Evolutionary conservation across 805 yeast genomes (phyloP).

Genomic region (Metschnikowia vanudenii): DNA sequence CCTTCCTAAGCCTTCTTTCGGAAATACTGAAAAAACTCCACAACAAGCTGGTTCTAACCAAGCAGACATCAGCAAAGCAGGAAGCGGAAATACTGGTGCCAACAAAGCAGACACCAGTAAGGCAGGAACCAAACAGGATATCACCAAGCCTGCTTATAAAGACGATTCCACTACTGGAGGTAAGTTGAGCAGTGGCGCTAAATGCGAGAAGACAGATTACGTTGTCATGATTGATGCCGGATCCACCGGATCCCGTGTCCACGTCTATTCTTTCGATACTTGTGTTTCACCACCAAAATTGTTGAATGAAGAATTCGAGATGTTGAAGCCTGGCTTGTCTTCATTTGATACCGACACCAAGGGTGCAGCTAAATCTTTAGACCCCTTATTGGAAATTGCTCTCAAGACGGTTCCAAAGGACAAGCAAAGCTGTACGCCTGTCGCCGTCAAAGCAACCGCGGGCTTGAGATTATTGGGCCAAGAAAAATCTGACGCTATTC

Average conservation of each 20-base stretch:
- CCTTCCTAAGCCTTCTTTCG: slow-evolving; percentile 3
- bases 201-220: slow-evolving; percentile 51
- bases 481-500: slow-evolving; percentile 65
- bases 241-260: slow-evolving; percentile 94
- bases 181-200: slow-evolving; percentile 1
- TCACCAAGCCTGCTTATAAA: not conserved
- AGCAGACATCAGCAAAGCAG: not conserved
- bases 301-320: slow-evolving; percentile 75
- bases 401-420: slow-evolving; percentile 71
- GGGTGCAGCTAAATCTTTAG: slow-evolving; percentile 90
- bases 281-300: slow-evolving; percentile 83
- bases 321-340: slow-evolving; percentile 91
- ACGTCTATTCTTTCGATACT: slow-evolving; percentile 86
- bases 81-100: too few species aligned
- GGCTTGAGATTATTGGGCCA: slow-evolving; percentile 87
- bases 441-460: slow-evolving; percentile 97
- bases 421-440: slow-evolving; percentile 79
- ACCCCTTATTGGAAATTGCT: slow-evolving; percentile 76
- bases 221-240: slow-evolving; percentile 98
- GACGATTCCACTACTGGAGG: not conserved
- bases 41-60: not conserved
- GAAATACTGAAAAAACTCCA: not conserved
- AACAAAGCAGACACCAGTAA: not conserved
- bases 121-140: not conserved
- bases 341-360: slow-evolving; percentile 73